phyloP scores from a whole-genome alignment of 768 basidiomycete species.

The Rhodosporidiobolus odoratus region DNA sequence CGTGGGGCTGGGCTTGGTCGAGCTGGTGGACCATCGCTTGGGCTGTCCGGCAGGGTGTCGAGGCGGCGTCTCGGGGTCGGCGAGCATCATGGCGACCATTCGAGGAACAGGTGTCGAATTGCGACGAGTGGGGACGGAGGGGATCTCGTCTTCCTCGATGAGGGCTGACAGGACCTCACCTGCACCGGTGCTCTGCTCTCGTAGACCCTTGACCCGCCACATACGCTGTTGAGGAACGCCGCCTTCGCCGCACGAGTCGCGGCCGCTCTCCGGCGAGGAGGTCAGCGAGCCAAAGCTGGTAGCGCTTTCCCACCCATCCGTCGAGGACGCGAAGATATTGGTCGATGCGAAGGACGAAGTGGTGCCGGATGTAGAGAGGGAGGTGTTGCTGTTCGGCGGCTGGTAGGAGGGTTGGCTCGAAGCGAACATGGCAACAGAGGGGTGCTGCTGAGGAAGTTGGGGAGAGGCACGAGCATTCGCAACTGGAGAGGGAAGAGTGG shows the following conservation, averaged over 20 bases:
- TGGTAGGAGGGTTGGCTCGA: neutral
- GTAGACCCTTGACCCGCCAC: slow-evolving; percentile 24
- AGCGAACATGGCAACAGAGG: slow-evolving; percentile 1
- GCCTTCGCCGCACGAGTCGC: slow-evolving; percentile 12
- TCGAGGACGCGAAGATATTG: slow-evolving; percentile 16
- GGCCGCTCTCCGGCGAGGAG: slow-evolving; percentile 28
- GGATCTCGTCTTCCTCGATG: slow-evolving; percentile 2
- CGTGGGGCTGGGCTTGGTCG: slow-evolving; percentile 14
- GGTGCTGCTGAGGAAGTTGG: slow-evolving; percentile 2
- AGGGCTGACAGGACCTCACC: neutral
- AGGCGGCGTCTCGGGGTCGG: slow-evolving; percentile 30
- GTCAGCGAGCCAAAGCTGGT: slow-evolving; percentile 27
- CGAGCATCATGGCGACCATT: slow-evolving; percentile 21
- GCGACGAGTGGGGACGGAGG: neutral
- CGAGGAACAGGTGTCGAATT: slow-evolving; percentile 30
- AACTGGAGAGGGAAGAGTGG: too few species aligned
- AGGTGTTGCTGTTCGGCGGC: slow-evolving; percentile 9
- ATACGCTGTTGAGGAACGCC: slow-evolving; percentile 6
- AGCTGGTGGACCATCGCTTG: slow-evolving; percentile 26
- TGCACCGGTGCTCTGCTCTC: too few species aligned
- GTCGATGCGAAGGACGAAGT: slow-evolving; percentile 36
- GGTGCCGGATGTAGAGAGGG: slow-evolving; percentile 30
- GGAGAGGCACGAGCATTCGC: neutral
- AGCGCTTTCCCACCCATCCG: slow-evolving; percentile 35
- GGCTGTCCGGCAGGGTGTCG: slow-evolving; percentile 1